Conservation (phyloP, 805 yeast genomes). For the Candida vartiovaarae region DNA sequence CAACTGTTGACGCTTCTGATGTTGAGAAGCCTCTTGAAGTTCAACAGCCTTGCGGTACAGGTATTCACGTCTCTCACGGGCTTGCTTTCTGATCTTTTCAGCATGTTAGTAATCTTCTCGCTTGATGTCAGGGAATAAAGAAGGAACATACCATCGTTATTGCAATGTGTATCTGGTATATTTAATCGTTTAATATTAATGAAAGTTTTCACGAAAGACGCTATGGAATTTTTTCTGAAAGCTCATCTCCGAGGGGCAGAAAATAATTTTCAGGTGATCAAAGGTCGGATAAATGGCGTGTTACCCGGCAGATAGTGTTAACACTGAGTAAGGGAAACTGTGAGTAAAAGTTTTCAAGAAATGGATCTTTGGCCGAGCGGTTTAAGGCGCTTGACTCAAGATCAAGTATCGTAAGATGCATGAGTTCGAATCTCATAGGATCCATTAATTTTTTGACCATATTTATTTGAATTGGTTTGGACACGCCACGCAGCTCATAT, state of each 20-base stretch:
- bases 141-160: background rate
- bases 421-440: conserved; percentile 21
- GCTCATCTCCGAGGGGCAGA: background rate
- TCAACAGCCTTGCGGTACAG: conserved; percentile 83
- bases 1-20: conserved; percentile 80
- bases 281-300: background rate
- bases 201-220: background rate
- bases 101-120: background rate
- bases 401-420: conserved; percentile 21
- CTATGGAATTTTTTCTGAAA: background rate
- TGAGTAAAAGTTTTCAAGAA: background rate
- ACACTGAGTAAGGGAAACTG: background rate
- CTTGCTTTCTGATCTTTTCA: conserved; percentile 63
- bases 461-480: too few relatives aligned
- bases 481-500: too few relatives aligned
- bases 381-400: conserved; percentile 21
- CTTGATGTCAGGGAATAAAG: background rate
- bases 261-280: background rate
- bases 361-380: conserved; percentile 21
- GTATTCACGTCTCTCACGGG: conserved; percentile 94
- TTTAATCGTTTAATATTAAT: background rate
- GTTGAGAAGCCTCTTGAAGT: conserved; percentile 79
- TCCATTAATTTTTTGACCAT: conserved; percentile 11
- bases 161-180: background rate
- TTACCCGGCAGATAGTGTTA: background rate